phyloP scores from a whole-genome alignment of 2,329 filamentous ascomycete genomes.

The Epichloe uncinata region DNA sequence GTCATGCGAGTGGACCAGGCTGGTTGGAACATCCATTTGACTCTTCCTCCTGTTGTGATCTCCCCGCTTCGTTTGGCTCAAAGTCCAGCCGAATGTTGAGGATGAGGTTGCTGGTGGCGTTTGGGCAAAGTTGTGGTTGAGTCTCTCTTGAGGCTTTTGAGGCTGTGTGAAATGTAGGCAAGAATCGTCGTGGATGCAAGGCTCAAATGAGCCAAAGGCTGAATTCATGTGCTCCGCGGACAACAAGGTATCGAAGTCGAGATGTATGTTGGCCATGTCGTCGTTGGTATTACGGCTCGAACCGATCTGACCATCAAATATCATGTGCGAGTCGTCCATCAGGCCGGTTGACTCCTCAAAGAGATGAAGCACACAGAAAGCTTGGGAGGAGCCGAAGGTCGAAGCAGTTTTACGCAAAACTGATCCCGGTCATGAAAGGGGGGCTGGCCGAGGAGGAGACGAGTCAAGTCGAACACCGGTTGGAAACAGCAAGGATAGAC shows the following conservation, averaged over 20 bases:
- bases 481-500: no score
- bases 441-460: no score
- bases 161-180: constrained; percentile 14
- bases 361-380: not conserved
- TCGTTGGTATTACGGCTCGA: constrained; percentile 14
- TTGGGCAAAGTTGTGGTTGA: constrained; percentile 5
- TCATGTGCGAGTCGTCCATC: constrained; percentile 13
- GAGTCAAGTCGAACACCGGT: no score
- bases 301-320: constrained; percentile 12
- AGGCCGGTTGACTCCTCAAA: not conserved
- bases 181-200: constrained; percentile 19
- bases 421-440: no score
- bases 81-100: not conserved
- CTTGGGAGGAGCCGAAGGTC: not conserved
- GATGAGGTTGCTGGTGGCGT: constrained; percentile 1
- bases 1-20: constrained; percentile 4
- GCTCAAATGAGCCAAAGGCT: constrained; percentile 14
- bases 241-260: constrained; percentile 16
- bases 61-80: not conserved
- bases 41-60: not conserved
- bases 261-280: constrained; percentile 13
- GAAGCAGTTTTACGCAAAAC: not conserved
- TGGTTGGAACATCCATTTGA: not conserved
- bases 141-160: constrained; percentile 8
- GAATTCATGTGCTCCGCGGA: constrained; percentile 12